phyloP scores from a whole-genome alignment of 2,329 filamentous ascomycete genomes.

The Septoria petroselini region DNA sequence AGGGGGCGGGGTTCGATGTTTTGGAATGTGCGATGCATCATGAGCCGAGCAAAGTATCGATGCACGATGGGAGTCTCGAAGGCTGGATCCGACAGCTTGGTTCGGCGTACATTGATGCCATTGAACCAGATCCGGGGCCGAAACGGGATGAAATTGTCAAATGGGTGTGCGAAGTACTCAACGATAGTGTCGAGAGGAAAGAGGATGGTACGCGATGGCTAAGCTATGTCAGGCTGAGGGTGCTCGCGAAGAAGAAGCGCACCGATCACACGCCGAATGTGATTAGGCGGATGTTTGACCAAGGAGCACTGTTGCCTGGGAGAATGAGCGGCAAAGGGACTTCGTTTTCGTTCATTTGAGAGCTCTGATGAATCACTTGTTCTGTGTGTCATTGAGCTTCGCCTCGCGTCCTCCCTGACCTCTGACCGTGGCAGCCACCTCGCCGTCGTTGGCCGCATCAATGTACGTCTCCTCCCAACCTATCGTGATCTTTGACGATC shows the following conservation, averaged over 20 bases:
- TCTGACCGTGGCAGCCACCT: not conserved
- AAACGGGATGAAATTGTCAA: constrained; percentile 53
- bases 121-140: constrained; percentile 46
- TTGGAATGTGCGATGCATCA: constrained; percentile 59
- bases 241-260: constrained; percentile 37
- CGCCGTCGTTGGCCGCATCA: constrained; percentile 1
- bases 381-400: not conserved
- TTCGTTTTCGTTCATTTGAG: constrained; percentile 6
- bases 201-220: constrained; percentile 54
- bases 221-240: constrained; percentile 47
- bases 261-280: not conserved
- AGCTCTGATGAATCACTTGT: not conserved
- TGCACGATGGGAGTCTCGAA: constrained; percentile 47
- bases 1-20: constrained; percentile 44
- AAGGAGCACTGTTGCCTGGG: constrained; percentile 4
- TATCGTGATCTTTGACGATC: constrained; percentile 13
- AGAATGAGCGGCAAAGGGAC: constrained; percentile 8
- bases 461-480: constrained; percentile 23
- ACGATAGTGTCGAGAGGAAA: constrained; percentile 54
- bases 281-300: constrained; percentile 6
- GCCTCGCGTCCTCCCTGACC: constrained; percentile 5
- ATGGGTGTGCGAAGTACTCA: constrained; percentile 56
- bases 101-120: constrained; percentile 49
- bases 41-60: constrained; percentile 57
- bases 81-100: constrained; percentile 67